phyloP scores from a whole-genome alignment of 768 basidiomycete genomes.

The Royoungia palumana region DNA sequence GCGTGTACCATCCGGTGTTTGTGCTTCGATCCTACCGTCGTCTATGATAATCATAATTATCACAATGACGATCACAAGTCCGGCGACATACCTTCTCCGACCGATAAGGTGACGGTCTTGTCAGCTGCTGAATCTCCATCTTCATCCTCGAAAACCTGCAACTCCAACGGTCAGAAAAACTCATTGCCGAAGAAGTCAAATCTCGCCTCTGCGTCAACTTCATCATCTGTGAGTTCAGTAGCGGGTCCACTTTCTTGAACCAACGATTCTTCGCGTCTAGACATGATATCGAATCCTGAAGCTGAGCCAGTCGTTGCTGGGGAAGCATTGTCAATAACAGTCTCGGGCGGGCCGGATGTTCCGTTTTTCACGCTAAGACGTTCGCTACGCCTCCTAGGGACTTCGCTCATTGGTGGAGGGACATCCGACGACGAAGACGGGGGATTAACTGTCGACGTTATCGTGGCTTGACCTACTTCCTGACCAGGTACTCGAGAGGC shows the following conservation, averaged over 20 bases:
- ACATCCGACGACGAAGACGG: conserved; percentile 35
- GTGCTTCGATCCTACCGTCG: conserved; percentile 91
- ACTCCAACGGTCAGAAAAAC: conserved; percentile 13
- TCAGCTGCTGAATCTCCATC: conserved; percentile 73
- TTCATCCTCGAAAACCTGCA: conserved; percentile 76
- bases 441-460: conserved; percentile 25
- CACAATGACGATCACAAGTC: background rate
- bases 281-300: conserved; percentile 25
- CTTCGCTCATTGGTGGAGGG: conserved; percentile 36
- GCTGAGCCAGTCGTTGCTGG: conserved; percentile 24
- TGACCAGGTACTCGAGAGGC: conserved; percentile 37
- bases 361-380: conserved; percentile 72
- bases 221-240: conserved; percentile 81
- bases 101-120: conserved; percentile 81
- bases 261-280: conserved; percentile 45
- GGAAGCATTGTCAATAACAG: conserved; percentile 14
- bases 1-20: conserved; percentile 94
- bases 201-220: conserved; percentile 70
- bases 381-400: conserved; percentile 74
- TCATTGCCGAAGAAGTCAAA: background rate
- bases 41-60: conserved; percentile 43
- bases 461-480: conserved; percentile 30
- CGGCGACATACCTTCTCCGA: conserved; percentile 63
- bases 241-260: conserved; percentile 61
- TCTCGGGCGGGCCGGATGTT: conserved; percentile 13